Conservation (phyloP, 2,329 filamentous ascomycete species). For the Fusarium metavorans region DNA sequence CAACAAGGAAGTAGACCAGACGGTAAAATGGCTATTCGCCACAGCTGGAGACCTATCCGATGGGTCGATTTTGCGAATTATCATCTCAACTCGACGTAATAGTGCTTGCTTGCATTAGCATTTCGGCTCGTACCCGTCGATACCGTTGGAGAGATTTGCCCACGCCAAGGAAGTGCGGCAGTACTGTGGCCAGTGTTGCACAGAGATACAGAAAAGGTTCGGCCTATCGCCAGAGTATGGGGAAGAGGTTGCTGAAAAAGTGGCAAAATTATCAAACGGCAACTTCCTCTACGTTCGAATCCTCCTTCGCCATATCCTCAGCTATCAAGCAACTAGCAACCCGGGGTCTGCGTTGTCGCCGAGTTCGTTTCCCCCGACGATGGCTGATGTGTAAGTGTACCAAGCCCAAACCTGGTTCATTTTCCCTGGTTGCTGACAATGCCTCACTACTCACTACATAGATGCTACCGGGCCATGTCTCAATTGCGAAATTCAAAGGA, state of each 20-base stretch:
- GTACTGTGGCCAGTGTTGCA: conserved; percentile 1
- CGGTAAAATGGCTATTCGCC: conserved; percentile 6
- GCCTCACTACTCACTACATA: background rate
- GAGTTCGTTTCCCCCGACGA: conserved; percentile 8
- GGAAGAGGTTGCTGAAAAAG: background rate
- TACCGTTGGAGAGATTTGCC: conserved; percentile 11
- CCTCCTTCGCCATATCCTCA: conserved; percentile 16
- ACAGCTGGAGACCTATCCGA: background rate
- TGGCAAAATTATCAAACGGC: conserved; percentile 8
- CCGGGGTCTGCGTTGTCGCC: background rate
- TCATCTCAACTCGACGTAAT: conserved; percentile 20
- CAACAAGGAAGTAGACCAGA: background rate
- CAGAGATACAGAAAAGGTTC: background rate
- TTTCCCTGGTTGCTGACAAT: background rate
- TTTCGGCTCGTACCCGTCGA: conserved; percentile 8
- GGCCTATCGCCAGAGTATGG: background rate
- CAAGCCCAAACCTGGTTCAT: background rate
- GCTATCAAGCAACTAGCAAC: background rate
- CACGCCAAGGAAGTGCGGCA: conserved; percentile 13
- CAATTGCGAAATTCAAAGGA: background rate
- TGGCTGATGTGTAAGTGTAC: background rate
- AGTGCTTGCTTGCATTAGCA: background rate
- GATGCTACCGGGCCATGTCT: conserved; percentile 5
- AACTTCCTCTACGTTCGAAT: conserved; percentile 26
- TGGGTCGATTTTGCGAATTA: background rate